phyloP scores from a whole-genome alignment of 495 filamentous ascomycete genomes.

The Podospora appendiculata region DNA sequence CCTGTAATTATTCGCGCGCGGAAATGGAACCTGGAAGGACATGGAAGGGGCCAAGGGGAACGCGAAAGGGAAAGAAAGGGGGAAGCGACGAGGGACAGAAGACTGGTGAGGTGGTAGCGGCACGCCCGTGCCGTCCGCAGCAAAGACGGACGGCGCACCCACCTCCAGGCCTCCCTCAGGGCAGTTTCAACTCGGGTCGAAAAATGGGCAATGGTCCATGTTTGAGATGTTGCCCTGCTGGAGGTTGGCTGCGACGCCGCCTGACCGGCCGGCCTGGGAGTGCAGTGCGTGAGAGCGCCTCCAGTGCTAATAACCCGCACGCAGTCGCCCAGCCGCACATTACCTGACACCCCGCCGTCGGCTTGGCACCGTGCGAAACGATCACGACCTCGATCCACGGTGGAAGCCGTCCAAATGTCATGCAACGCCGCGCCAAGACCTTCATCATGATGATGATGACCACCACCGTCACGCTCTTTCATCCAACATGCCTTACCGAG shows the following conservation, averaged over 20 bases:
- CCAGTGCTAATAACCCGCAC: background rate
- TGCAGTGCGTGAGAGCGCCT: background rate
- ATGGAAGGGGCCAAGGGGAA: too few relatives aligned
- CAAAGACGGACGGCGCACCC: background rate
- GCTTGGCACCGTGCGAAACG: too few relatives aligned
- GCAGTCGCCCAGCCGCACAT: background rate
- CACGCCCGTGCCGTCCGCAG: background rate
- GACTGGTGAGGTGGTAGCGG: background rate
- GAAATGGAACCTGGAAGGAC: too few relatives aligned
- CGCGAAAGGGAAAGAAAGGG: too few relatives aligned
- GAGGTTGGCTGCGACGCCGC: background rate
- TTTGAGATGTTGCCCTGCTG: background rate
- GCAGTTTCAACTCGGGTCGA: background rate
- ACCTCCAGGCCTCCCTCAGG: too few relatives aligned
- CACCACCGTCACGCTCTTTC: too few relatives aligned
- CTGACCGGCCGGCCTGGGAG: background rate
- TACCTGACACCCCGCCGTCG: background rate
- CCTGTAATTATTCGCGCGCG: too few relatives aligned
- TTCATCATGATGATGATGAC: too few relatives aligned
- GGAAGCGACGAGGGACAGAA: too few relatives aligned
- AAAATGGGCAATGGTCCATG: slow-evolving; percentile 1
- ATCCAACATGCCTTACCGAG: too few relatives aligned
- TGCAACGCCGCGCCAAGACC: background rate
- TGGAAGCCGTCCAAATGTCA: too few relatives aligned
- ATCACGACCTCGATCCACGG: too few relatives aligned